Percentiles rank a stretch among this genome's conserved stretches.
Evolutionary conservation across 768 basidiomycete species (phyloP).

Genomic region (Leccinellum luteum): DNA sequence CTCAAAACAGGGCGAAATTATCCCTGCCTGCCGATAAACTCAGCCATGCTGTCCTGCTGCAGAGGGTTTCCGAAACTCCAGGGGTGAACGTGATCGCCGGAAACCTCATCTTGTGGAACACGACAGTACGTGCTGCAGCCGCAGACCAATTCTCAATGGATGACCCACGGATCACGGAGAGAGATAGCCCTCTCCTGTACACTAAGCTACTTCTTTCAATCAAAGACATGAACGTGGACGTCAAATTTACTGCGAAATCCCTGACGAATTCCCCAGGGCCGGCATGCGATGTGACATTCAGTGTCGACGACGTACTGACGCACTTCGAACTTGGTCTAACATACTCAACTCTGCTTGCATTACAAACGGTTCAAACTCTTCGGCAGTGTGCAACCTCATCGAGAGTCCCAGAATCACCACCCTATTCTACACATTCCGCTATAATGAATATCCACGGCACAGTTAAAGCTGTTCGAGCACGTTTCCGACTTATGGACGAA

Average conservation of each 20-base stretch:
- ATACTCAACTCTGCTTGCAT: conserved; percentile 67
- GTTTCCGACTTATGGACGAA: conserved; percentile 48
- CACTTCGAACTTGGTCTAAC: conserved; percentile 62
- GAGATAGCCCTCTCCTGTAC: conserved; percentile 45
- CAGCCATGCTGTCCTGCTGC: conserved; percentile 42
- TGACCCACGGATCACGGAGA: conserved; percentile 56
- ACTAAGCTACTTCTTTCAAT: conserved; percentile 45
- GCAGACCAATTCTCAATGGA: conserved; percentile 68
- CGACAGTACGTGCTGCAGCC: conserved; percentile 57
- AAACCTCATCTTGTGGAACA: conserved; percentile 44
- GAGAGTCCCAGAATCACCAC: conserved; percentile 14
- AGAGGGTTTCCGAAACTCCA: conserved; percentile 34
- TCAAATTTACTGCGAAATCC: conserved; percentile 18
- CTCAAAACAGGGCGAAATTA: conserved; percentile 51
- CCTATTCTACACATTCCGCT: conserved; percentile 14
- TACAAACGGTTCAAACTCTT: conserved; percentile 48
- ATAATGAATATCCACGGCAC: conserved; percentile 29
- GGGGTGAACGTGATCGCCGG: conserved; percentile 42
- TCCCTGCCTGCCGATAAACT: conserved; percentile 51
- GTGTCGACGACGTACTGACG: conserved; percentile 51
- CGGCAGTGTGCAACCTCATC: conserved; percentile 19
- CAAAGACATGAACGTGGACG: conserved; percentile 30
- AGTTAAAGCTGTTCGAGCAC: conserved; percentile 47
- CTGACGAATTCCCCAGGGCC: conserved; percentile 8
- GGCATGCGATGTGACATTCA: conserved; percentile 42